Conservation (phyloP, 257 asterid genomes). For the Euphrasia confusa region DNA sequence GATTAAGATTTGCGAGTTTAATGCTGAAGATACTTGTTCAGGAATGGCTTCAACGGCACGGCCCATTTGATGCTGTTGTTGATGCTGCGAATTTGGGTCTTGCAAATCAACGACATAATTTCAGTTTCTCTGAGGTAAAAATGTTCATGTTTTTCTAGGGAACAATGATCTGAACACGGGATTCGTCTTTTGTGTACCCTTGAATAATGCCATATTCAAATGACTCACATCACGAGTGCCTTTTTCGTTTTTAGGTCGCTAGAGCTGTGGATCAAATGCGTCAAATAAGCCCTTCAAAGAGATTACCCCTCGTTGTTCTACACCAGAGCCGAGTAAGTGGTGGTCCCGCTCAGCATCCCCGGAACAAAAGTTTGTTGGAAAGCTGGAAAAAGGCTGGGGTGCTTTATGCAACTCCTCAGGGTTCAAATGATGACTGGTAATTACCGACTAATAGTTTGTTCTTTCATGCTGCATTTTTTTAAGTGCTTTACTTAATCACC, state of each 20-base stretch:
- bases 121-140: slow-evolving; percentile 58
- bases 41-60: slow-evolving; percentile 83
- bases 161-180: slow-evolving; percentile 6
- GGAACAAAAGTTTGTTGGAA: slow-evolving; percentile 67
- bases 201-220: background rate
- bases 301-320: slow-evolving; percentile 76
- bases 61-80: slow-evolving; percentile 90
- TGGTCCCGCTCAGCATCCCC: slow-evolving; percentile 78
- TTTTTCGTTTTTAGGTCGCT: slow-evolving; percentile 42
- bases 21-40: slow-evolving; percentile 35
- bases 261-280: slow-evolving; percentile 54
- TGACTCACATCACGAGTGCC: slow-evolving; percentile 9
- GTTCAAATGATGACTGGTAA: slow-evolving; percentile 98
- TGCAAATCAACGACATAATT: slow-evolving; percentile 41
- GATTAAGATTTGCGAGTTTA: slow-evolving; percentile 24
- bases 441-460: background rate
- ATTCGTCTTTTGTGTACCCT: slow-evolving; percentile 12
- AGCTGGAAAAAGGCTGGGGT: slow-evolving; percentile 77
- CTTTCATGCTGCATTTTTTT: background rate
- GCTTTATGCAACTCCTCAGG: slow-evolving; percentile 77
- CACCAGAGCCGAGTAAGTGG: slow-evolving; percentile 68
- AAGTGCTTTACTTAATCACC: background rate
- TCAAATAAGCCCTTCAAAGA: slow-evolving; percentile 58
- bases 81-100: slow-evolving; percentile 86
- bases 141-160: background rate